Evolutionary conservation across 2,329 filamentous ascomycete species (phyloP), one percentile per base, ranked within the genome.

Genomic region (Pseudogymnoascus sp.): DNA sequence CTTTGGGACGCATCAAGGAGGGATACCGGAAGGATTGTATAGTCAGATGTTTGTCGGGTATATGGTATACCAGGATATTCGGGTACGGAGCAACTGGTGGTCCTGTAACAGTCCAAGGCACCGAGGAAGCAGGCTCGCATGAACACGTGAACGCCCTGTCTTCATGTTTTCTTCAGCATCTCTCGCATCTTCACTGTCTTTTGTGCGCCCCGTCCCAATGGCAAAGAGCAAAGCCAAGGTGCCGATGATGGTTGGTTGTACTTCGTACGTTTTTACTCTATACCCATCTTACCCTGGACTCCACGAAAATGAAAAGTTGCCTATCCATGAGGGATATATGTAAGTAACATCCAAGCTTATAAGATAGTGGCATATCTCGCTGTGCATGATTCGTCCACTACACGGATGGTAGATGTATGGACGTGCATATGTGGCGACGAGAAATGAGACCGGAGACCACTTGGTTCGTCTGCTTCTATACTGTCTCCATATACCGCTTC

Each of bases 401-500:
- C 3, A 30, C 23, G 26, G 6, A 21, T 10, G 9, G 23, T 18
- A 30, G n/a, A 12, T 52, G 10, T 30, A 52, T 52, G 3, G 1
- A 18, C n/a, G 23, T 26, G 23, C 3, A 28, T 7, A 48, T 15
- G n/a, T 30, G 5, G 15, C 10, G 15, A 33, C 3, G 9, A 10
- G 10, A 18, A 52, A 1, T 52, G 45, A 33, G 26, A 33, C 26
- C 6, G 9, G 26, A 19, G 9, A 19, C 26, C 26, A 30, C 9
- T 19, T 52, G 9, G 26, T 9, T 4, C 15, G 12, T 52, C 9
- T 10, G n/a, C 26, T 10, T 52, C 26, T 52, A 52, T 52, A 52
- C 19, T 18, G 45, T 52, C 26, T 52, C 45, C 45, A 52, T 52
- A 19, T 52, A 52, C 1, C 45, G 45, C 45, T 52, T 52, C n/a